A percentile compares a stretch with the other conserved stretches of the same genome.
phyloP scores from a whole-genome alignment of 2,329 filamentous ascomycete genomes.

The Myriosclerotinia curreyana region DNA sequence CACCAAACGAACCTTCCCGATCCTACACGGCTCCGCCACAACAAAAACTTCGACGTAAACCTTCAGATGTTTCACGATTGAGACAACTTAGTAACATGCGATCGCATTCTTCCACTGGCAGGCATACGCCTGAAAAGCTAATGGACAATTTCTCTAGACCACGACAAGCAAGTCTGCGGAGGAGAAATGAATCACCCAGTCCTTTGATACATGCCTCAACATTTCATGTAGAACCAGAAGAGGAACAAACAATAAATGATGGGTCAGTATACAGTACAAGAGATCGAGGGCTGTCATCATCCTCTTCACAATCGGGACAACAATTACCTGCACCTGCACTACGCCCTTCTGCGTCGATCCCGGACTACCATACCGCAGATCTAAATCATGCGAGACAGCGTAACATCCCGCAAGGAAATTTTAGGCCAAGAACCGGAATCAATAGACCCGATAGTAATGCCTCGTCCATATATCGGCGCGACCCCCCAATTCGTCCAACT shows the following conservation, averaged over 20 bases:
- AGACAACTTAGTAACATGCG: slow-evolving; percentile 38
- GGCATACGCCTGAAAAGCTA: slow-evolving; percentile 29
- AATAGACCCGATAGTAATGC: slow-evolving; percentile 34
- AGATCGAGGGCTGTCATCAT: slow-evolving; percentile 36
- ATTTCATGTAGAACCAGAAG: slow-evolving; percentile 30
- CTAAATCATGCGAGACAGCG: slow-evolving; percentile 35
- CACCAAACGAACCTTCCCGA: slow-evolving; percentile 27
- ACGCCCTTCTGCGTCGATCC: slow-evolving; percentile 38
- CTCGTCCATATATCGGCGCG: slow-evolving; percentile 31
- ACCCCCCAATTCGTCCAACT: slow-evolving; percentile 32
- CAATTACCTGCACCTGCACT: slow-evolving; percentile 24
- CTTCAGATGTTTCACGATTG: slow-evolving; percentile 38
- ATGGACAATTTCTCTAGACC: slow-evolving; percentile 38
- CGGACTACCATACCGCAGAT: slow-evolving; percentile 37
- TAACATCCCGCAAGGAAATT: slow-evolving; percentile 34
- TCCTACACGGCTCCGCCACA: slow-evolving; percentile 31
- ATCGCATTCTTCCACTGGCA: slow-evolving; percentile 32
- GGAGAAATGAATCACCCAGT: slow-evolving; percentile 34
- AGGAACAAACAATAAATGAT: slow-evolving; percentile 28
- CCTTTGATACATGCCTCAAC: slow-evolving; percentile 29
- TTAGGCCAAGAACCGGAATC: slow-evolving; percentile 29
- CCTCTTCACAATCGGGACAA: slow-evolving; percentile 34
- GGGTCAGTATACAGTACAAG: slow-evolving; percentile 24
- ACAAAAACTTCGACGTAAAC: slow-evolving; percentile 32
- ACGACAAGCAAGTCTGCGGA: slow-evolving; percentile 33